Evolutionary conservation across 768 basidiomycete species (phyloP).

Genomic region (Dioszegia hungarica): DNA sequence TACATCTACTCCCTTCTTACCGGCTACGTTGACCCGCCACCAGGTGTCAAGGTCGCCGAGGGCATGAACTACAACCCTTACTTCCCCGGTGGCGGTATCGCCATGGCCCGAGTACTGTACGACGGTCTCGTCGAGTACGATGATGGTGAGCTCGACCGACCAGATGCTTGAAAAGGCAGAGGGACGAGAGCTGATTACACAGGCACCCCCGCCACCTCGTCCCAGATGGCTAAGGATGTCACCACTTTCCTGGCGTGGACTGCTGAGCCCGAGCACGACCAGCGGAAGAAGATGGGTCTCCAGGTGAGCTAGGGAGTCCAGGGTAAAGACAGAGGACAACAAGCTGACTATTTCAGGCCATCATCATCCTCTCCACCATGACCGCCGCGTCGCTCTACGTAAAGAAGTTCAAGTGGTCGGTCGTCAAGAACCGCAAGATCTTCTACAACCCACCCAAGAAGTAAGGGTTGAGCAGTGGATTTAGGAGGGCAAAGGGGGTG

Average conservation of each 20-base stretch:
- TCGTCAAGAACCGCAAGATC: conserved; percentile 90
- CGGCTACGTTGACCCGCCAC: conserved; percentile 93
- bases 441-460: conserved; percentile 46
- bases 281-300: conserved; percentile 92
- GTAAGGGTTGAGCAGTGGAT: not conserved
- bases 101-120: conserved; percentile 94
- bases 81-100: conserved; percentile 98
- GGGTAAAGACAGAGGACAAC: not conserved
- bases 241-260: conserved; percentile 94
- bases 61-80: conserved; percentile 91
- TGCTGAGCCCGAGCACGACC: conserved; percentile 95
- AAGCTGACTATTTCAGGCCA: conserved; percentile 53
- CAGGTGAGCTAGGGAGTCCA: conserved; percentile 52
- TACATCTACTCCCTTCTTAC: conserved; percentile 96
- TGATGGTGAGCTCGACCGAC: conserved; percentile 75
- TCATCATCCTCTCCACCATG: conserved; percentile 84
- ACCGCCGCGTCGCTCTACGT: conserved; percentile 76
- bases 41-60: conserved; percentile 57
- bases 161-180: too few relatives aligned
- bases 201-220: conserved; percentile 90
- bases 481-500: not conserved
- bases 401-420: conserved; percentile 92
- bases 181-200: not conserved
- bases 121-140: conserved; percentile 96
- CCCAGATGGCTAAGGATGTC: conserved; percentile 99